A percentile compares a stretch with the other conserved stretches of the same genome.
phyloP scores from a whole-genome alignment of 257 asterid genomes.

The Ehretia macrophylla region DNA sequence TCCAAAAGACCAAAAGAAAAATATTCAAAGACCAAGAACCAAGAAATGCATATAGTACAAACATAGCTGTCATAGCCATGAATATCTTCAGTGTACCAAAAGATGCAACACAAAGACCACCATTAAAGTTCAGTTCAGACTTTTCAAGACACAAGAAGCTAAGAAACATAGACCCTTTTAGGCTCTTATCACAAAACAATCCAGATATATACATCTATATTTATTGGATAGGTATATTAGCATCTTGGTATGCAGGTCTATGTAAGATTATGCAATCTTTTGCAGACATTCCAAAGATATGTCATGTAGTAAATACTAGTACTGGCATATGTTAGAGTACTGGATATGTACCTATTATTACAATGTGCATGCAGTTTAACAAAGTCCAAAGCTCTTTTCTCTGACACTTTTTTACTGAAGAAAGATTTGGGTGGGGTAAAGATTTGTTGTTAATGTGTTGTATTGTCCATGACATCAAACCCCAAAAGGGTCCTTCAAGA shows the following conservation, averaged over 20 bases:
- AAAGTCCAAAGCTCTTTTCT: constrained; percentile 8
- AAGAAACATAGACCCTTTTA: constrained; percentile 14
- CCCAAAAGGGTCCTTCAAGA: not conserved
- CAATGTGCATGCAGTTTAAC: constrained; percentile 4
- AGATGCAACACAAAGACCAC: constrained; percentile 3
- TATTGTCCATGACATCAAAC: not conserved
- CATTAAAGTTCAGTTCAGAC: constrained; percentile 1
- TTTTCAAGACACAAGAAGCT: not conserved
- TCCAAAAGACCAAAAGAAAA: constrained; percentile 7
- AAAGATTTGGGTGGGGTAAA: constrained; percentile 7
- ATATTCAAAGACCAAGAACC: constrained; percentile 9
- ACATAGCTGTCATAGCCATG: constrained; percentile 16
- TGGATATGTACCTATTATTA: not conserved
- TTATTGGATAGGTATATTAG: constrained; percentile 32
- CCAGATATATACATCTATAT: constrained; percentile 17
- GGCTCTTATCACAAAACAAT: constrained; percentile 11
- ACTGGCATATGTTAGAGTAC: constrained; percentile 16
- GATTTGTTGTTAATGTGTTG: not conserved
- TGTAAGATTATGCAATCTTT: constrained; percentile 37
- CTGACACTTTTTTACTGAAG: not conserved
- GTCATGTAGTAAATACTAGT: constrained; percentile 25
- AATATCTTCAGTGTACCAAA: constrained; percentile 10
- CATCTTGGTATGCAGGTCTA: constrained; percentile 46
- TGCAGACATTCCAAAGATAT: constrained; percentile 47
- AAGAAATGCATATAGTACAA: constrained; percentile 11